These are phyloP conservation scores for Trametopsis cervina DNA, from an alignment of 768 basidiomycete species.

Conservation along the genomic window DNA sequence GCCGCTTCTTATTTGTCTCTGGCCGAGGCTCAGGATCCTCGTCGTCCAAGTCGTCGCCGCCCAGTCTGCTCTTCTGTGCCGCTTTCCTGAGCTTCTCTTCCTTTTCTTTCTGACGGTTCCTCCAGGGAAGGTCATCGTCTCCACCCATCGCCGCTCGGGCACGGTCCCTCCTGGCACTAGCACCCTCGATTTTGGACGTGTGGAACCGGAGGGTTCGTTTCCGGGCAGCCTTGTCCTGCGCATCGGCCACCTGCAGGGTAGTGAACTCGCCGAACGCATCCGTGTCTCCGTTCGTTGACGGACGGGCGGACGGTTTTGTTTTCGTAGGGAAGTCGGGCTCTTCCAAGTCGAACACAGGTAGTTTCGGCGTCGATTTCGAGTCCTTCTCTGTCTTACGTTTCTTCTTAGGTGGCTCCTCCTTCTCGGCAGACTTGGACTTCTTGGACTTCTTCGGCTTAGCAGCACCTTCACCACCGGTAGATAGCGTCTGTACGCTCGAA, in stretches of 20 bases:
- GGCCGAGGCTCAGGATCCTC: conserved; percentile 35
- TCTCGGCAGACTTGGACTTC: conserved; percentile 11
- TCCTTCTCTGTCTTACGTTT: conserved; percentile 41
- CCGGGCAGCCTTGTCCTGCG: conserved; percentile 75
- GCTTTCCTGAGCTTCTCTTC: conserved; percentile 52
- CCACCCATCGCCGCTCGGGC: conserved; percentile 70
- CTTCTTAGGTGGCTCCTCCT: conserved; percentile 47
- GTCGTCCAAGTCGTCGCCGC: conserved; percentile 64
- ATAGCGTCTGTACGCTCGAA: background rate
- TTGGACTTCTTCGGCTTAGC: conserved; percentile 21
- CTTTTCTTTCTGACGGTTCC: conserved; percentile 60
- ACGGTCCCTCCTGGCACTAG: conserved; percentile 65
- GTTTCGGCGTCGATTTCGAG: conserved; percentile 10
- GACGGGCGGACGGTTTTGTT: conserved; percentile 15
- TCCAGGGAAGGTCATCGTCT: conserved; percentile 93
- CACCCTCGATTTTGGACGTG: conserved; percentile 83
- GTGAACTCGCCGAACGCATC: conserved; percentile 73
- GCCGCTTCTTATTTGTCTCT: conserved; percentile 24
- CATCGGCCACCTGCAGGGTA: conserved; percentile 61
- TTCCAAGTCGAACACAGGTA: conserved; percentile 65
- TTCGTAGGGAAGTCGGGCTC: conserved; percentile 63
- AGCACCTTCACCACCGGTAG: conserved; percentile 15
- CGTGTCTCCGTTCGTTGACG: conserved; percentile 9
- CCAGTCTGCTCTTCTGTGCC: conserved; percentile 40
- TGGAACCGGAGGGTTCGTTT: conserved; percentile 88